Evolutionary conservation across 108 stramenopile species (phyloP).

Genomic region (Aurantiochytrium sp.): DNA sequence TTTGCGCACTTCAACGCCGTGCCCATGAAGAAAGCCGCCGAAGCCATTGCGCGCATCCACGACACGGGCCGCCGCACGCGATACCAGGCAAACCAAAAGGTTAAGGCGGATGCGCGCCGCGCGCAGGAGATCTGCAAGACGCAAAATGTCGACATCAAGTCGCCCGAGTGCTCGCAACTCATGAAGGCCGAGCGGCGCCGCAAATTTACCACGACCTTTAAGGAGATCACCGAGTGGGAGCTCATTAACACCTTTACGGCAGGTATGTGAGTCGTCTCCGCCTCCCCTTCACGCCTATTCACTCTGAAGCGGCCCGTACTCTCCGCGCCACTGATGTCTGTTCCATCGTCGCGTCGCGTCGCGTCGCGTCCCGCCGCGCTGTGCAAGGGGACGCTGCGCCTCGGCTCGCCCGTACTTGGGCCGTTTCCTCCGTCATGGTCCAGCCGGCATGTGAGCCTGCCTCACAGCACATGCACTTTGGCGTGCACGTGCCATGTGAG

Average conservation of each 20-base stretch:
- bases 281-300: not conserved
- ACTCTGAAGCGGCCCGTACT: no score
- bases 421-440: no score
- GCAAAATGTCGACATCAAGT: not conserved
- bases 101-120: not conserved
- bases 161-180: not conserved
- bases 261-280: not conserved
- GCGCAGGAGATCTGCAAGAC: constrained; percentile 13
- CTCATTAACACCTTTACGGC: constrained; percentile 17
- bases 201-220: not conserved
- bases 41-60: not conserved
- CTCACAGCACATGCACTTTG: no score
- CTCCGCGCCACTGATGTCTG: no score
- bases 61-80: not conserved
- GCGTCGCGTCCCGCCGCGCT: no score
- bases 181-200: not conserved
- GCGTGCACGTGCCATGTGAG: no score
- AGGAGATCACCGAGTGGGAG: constrained; percentile 29
- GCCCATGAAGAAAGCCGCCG: constrained; percentile 13
- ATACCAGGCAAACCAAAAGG: constrained; percentile 14
- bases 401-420: no score
- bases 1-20: constrained; percentile 23
- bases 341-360: no score
- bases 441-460: no score
- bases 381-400: no score